Base-by-base conservation (phyloP, 1,284 basidiomycete species). In the Schizophyllum commune region DNA sequence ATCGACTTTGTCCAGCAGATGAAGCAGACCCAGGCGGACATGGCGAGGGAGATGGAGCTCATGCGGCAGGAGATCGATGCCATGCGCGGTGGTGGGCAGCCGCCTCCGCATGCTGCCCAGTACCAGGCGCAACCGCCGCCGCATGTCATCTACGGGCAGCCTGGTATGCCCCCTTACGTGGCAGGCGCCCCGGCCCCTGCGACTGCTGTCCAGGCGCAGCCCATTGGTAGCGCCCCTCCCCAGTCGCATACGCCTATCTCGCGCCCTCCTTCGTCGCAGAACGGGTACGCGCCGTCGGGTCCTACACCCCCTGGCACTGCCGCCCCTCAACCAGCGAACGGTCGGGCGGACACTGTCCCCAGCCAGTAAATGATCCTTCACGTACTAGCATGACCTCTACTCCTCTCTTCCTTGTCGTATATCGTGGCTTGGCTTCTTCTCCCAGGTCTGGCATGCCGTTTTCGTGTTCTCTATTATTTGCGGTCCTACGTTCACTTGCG, bases 1-100 rank as follows among this genome's bases (percentile, higher is more conserved):
- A 92, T 96, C 71, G 94, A 96, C 71, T 94, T 91, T 75, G 90
- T 96, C 60, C 74, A 76, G 32, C 83, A 85, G 58, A 74, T 96
- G 66, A 94, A 95, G 72, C 81, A 84, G 63, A 83, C 79, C 62
- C 84, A 92, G 70, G 80, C 85, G 68, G 88, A 91, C 52, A 85
- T 92, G 84, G 76, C 78, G 5, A 81, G 88, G 62, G 91, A 94
- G 71, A 82, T 92, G 57, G 91, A 93, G 53, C 79, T 85, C 71
- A 75, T 93, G 63, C 81, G 89, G 65, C 85, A 88, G 67, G 92
- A 94, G 71, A 68, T 92, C 58, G 88, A 91, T 54, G 74, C 77
- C 56, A 70, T 83, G 62, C 87, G 88, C 56, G 79, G 83, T 70
- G 86, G 83, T 39, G 69, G 68, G 32, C 76, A 86, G 60, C 75